These are phyloP conservation scores for Dovyalis caffra DNA, from an alignment of 345 rosid genomes.

Conservation along the genomic window DNA sequence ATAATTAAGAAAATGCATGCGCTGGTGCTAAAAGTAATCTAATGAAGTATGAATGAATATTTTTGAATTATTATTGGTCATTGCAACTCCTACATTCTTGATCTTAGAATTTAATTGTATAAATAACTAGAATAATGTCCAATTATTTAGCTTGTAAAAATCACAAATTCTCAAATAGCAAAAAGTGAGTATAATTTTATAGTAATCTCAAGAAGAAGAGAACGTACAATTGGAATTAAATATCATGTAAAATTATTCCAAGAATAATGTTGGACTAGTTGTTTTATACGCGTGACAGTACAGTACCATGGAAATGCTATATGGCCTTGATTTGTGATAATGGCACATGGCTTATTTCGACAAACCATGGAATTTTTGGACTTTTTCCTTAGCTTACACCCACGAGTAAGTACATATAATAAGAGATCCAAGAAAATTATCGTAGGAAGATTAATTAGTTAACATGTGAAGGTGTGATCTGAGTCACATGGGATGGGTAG, in stretches of 20 bases:
- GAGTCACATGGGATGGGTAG: background rate
- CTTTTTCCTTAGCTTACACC: background rate
- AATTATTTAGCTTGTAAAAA: no score
- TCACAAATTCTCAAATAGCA: no score
- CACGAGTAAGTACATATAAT: background rate
- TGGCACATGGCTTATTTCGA: constrained; percentile 17
- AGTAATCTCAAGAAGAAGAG: no score
- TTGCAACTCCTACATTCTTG: no score
- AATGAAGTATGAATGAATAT: no score
- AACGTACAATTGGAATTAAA: no score
- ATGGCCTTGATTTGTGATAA: constrained; percentile 2
- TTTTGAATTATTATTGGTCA: no score
- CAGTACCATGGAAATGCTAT: constrained; percentile 3
- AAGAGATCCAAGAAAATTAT: background rate
- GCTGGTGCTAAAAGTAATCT: no score
- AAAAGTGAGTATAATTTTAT: no score
- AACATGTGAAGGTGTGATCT: background rate
- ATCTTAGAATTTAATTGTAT: no score
- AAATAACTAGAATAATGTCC: no score
- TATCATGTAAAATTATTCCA: background rate
- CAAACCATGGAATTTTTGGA: constrained; percentile 19
- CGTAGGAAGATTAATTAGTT: background rate
- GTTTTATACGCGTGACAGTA: background rate
- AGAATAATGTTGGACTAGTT: background rate
- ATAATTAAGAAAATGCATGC: no score